Evolutionary conservation across 2,329 filamentous ascomycete species (phyloP), one percentile per base, ranked within the genome.

Genomic region (Huntiella abstrusa): DNA sequence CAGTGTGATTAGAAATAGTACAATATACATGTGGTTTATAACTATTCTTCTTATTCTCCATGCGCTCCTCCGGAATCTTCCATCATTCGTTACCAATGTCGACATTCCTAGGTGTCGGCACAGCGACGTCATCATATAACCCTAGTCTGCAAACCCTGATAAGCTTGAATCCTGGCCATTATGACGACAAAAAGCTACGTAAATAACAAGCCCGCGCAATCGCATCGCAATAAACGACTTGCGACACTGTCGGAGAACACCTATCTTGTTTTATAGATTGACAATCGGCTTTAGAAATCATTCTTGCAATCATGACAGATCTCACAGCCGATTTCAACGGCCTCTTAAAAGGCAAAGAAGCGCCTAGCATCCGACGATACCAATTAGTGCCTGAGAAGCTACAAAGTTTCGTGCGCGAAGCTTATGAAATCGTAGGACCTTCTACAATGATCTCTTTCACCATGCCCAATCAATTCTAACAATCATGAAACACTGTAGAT

Each of bases 391-490:
- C 67, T 42, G 65, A 71, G 53, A 69, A 62, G 54, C 71, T 91
- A 43, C 83, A 95, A 59, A 81, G 82, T 55, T 98, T 96, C 59
- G 67, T 96, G 33, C 86, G 88, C 58, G 88, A 96, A 63, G 91
- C 91, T 45, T 91, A 93, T 63, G 76, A 81, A 59, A 95, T 96
- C 61, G 87, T 92, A 66, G 56, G 71, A 61, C 43, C 52, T 54
- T 53, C 12, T 46, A 37, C 33, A 39, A 28, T 40, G 1, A 16
- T 4, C 15, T 10, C 12, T 19, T 7, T 11, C 35, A 17, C 1
- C 15, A 40, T 10, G 1, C 3, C n/a, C 16, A 3, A 7, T 5
- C 37, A 28, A n/a, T 34, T 43, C 39, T 17, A 41, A 41, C 34
- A 6, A 36, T 11, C 12, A 36, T n/a, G 7, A 5, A 12, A 36